Percentiles rank a stretch among this genome's conserved stretches.
phyloP scores from a whole-genome alignment of 1,139 yeast species.

The Hansenula sp. region DNA sequence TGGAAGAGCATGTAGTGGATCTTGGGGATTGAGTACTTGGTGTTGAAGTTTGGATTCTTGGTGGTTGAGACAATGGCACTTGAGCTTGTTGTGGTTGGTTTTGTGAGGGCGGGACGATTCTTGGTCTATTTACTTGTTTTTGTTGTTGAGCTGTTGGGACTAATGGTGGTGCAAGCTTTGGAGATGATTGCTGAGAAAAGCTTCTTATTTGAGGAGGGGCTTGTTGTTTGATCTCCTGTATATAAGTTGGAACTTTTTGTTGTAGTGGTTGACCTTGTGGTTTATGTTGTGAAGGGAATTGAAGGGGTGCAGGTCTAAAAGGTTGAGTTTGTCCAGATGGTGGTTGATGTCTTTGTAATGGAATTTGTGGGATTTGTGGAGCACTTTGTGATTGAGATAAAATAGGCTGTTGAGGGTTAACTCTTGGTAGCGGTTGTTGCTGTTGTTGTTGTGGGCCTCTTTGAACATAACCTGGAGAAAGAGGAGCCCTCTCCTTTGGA shows the following conservation, averaged over 20 bases:
- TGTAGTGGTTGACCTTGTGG: background rate
- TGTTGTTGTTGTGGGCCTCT: slow-evolving; percentile 2
- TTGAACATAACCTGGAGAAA: slow-evolving; percentile 24
- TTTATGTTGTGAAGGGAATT: background rate
- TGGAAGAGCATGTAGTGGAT: background rate
- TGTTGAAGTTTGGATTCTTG: background rate
- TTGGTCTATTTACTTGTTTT: background rate
- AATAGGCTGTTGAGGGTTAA: background rate
- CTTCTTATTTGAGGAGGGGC: too few species aligned
- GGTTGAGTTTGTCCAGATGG: too few species aligned
- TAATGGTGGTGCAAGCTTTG: background rate
- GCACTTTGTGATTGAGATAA: background rate
- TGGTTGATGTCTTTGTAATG: background rate
- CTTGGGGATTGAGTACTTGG: background rate
- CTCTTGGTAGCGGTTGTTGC: background rate
- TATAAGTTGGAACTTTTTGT: background rate
- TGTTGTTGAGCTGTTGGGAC: slow-evolving; percentile 1
- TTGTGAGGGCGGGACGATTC: background rate
- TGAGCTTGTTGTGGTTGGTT: background rate
- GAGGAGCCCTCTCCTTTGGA: slow-evolving; percentile 16
- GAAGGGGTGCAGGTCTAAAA: background rate
- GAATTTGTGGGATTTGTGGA: slow-evolving; percentile 2
- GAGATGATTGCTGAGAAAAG: background rate
- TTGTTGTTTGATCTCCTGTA: too few species aligned
- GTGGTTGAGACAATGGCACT: background rate